Percentiles rank a stretch among this genome's conserved stretches.
Conservation (phyloP, 179 eudicot species). For the Amaranthus tricolor region DNA sequence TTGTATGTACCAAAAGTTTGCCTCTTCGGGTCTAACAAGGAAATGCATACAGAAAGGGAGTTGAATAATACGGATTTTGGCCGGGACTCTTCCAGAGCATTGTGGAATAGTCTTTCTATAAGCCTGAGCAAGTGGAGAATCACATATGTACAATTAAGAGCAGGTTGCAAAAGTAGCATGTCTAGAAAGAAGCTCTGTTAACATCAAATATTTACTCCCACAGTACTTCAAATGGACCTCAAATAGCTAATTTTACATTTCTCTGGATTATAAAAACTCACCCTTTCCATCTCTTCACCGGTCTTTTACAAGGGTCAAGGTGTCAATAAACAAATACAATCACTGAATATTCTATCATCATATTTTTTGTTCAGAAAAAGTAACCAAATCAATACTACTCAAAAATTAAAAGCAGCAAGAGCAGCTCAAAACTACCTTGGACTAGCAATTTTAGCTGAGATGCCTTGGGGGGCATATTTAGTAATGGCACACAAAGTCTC, state of each 20-base stretch:
- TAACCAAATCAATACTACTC: neutral
- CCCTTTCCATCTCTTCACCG: neutral
- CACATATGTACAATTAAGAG: neutral
- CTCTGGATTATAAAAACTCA: neutral
- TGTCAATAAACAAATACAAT: neutral
- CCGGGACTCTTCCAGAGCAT: constrained; percentile 85
- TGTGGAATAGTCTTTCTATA: constrained; percentile 74
- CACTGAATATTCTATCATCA: neutral
- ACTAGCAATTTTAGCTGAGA: constrained; percentile 79
- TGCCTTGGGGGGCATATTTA: constrained; percentile 84
- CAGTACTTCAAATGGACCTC: neutral
- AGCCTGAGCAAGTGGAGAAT: constrained; percentile 53
- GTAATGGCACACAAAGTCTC: constrained; percentile 88
- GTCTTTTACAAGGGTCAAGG: neutral
- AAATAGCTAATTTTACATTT: neutral
- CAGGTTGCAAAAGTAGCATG: neutral
- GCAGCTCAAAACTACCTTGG: constrained; percentile 56
- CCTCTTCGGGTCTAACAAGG: constrained; percentile 92
- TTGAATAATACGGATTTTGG: constrained; percentile 91
- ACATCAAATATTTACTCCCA: constrained; percentile 4
- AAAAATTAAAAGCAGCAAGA: constrained; percentile 7
- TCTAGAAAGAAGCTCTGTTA: neutral
- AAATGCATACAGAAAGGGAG: constrained; percentile 86
- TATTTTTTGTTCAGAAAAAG: neutral
- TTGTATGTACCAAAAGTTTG: constrained; percentile 60